Evolutionary conservation across 2,329 filamentous ascomycete species (phyloP).

Genomic region (Monilinia laxa): DNA sequence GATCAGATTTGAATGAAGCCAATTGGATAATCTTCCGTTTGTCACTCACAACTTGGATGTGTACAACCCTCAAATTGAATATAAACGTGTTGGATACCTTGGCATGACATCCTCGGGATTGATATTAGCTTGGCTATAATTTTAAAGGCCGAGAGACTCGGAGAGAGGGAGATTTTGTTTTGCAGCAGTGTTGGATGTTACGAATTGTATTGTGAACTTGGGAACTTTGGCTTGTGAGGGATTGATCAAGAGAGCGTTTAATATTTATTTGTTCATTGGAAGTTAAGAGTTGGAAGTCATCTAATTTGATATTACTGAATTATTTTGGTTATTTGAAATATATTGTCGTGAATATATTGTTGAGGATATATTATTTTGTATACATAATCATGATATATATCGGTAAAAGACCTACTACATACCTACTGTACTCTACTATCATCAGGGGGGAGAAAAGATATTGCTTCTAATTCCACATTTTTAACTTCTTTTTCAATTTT

Average conservation of each 20-base stretch:
- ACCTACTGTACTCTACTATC: no score
- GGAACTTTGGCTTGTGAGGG: no score
- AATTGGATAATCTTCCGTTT: not conserved
- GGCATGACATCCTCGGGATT: not conserved
- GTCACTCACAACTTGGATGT: not conserved
- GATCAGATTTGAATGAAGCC: not conserved
- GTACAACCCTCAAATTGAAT: not conserved
- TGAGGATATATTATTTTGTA: no score
- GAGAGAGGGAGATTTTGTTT: not conserved
- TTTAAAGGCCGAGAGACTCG: slow-evolving; percentile 2
- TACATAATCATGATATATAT: no score
- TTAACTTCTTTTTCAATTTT: not conserved
- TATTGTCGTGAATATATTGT: no score
- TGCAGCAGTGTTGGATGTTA: not conserved
- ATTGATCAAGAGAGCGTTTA: no score
- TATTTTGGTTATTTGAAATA: no score
- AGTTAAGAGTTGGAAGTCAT: no score
- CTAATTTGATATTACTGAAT: no score
- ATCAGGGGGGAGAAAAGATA: not conserved
- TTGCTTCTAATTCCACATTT: not conserved
- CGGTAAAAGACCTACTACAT: no score
- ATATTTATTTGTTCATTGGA: no score
- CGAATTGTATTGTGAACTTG: no score
- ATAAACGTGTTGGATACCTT: slow-evolving; percentile 6
- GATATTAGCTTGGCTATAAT: not conserved